Base-by-base conservation (phyloP, 306 rosid species). In the Dryas drummondii region DNA sequence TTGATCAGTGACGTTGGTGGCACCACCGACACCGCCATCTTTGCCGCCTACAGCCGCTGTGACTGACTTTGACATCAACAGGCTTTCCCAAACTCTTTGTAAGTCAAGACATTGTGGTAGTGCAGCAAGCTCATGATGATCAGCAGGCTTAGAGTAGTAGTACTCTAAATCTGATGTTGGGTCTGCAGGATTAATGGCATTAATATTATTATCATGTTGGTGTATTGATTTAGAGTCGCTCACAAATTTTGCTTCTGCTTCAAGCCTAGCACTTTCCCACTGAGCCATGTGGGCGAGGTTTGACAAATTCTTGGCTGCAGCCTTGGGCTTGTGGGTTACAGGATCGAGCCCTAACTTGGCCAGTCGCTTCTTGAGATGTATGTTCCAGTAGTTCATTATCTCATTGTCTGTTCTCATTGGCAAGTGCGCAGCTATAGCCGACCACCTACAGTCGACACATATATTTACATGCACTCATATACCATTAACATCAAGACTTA, bases 331-430 rank as follows among this genome's bases (percentile, higher is more conserved):
- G 74, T 76, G 80, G 56, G 80, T 76, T 17, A 67, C 80, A 9
- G 80, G 80, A 8, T 76, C 80, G 32, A 67, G 27, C 32, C 80
- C 80, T 19, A 56, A 46, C 51, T 27, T 76, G 22, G 59, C 68
- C 63, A 76, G 40, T 27, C 74, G 50, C 52, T 76, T 76, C 80
- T 57, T 76, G 19, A 76, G 46, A 57, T 67, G 59, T 12, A 74
- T 32, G 58, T 76, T 76, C 80, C 80, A 76, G 74, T 76, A 67
- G 47, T 67, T 76, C 74, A 67, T 76, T 49, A 76, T 22, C 60
- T 76, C 80, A 26, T 76, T 76, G 44, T 76, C 80, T 9, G 80
- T 76, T 37, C 80, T 76, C 16, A 8, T n/a, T 6, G 80, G 74
- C 13, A 76, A 68, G 59, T 76, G 72, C 14, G 58, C 58, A 55